These are phyloP conservation scores for Trametes meyenii DNA, from an alignment of 768 basidiomycete genomes.

Conservation along the genomic window DNA sequence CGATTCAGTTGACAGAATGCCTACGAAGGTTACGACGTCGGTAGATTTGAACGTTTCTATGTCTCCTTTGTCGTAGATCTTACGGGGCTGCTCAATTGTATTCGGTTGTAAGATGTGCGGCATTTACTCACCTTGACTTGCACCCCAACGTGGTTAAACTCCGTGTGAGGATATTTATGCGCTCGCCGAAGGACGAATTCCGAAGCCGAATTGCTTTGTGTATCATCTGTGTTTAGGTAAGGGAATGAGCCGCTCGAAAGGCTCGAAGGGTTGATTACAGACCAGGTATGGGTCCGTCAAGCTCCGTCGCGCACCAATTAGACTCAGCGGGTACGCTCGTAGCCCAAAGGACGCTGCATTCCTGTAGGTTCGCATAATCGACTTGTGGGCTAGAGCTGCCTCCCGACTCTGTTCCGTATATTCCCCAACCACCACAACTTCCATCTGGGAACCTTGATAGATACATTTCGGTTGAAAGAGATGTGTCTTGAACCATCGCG, in stretches of 20 bases:
- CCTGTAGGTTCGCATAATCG: slow-evolving; percentile 56
- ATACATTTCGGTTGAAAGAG: slow-evolving; percentile 73
- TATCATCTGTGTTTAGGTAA: neutral
- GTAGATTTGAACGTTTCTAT: slow-evolving; percentile 57
- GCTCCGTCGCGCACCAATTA: slow-evolving; percentile 51
- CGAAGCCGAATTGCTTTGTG: neutral
- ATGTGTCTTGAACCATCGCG: slow-evolving; percentile 84
- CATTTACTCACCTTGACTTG: slow-evolving; percentile 62
- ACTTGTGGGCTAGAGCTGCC: slow-evolving; percentile 31
- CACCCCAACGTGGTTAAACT: slow-evolving; percentile 60
- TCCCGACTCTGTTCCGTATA: slow-evolving; percentile 37
- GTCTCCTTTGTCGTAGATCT: slow-evolving; percentile 62
- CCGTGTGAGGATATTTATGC: slow-evolving; percentile 68
- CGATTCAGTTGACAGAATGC: slow-evolving; percentile 70
- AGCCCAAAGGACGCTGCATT: slow-evolving; percentile 71
- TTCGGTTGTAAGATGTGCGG: neutral
- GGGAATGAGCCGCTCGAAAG: neutral
- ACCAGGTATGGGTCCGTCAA: slow-evolving; percentile 32
- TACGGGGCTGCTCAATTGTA: neutral
- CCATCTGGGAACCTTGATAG: slow-evolving; percentile 48
- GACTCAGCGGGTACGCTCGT: slow-evolving; percentile 73
- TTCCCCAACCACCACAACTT: slow-evolving; percentile 76
- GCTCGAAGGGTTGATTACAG: neutral
- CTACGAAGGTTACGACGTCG: slow-evolving; percentile 69
- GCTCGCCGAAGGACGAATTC: slow-evolving; percentile 28